A percentile compares a stretch with the other conserved stretches of the same genome.
Conservation (phyloP, 1,284 basidiomycete genomes). For the Heterobasidion annosum region DNA sequence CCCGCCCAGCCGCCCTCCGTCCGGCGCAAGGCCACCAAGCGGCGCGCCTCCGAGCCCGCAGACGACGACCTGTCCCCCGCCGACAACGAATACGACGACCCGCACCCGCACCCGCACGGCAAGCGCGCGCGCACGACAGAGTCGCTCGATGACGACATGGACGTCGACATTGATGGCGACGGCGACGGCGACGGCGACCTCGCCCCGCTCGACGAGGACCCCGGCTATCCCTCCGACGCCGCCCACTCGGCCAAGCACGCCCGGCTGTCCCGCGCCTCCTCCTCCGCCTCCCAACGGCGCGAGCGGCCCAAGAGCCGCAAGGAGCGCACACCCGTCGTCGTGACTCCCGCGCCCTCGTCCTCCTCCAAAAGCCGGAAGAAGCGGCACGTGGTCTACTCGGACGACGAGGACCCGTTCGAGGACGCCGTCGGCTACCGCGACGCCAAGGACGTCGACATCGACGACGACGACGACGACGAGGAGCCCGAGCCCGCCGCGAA, state of each 20-base stretch:
- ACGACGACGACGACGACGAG: not conserved
- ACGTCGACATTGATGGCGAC: constrained; percentile 16
- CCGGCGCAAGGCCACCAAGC: constrained; percentile 11
- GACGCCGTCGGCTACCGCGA: constrained; percentile 7
- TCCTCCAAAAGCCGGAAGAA: constrained; percentile 5
- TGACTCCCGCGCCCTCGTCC: not conserved
- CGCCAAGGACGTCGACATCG: not conserved
- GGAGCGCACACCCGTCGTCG: not conserved
- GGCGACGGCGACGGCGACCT: constrained; percentile 10
- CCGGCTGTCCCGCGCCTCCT: constrained; percentile 1
- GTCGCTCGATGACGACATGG: constrained; percentile 13
- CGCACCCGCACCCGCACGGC: not conserved
- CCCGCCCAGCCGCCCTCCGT: not conserved
- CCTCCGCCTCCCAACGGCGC: constrained; percentile 7
- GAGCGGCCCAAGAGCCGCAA: not conserved
- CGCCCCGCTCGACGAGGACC: not conserved
- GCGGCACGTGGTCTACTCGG: constrained; percentile 9
- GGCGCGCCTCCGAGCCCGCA: constrained; percentile 7
- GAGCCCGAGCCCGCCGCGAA: too few relatives aligned
- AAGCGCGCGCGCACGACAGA: constrained; percentile 12
- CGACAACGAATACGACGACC: too few relatives aligned
- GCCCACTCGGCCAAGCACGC: not conserved
- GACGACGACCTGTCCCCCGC: not conserved
- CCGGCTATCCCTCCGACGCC: not conserved
- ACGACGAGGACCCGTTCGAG: constrained; percentile 12